Conservation (phyloP, 1,139 yeast genomes). For the Taphrina confusa region DNA sequence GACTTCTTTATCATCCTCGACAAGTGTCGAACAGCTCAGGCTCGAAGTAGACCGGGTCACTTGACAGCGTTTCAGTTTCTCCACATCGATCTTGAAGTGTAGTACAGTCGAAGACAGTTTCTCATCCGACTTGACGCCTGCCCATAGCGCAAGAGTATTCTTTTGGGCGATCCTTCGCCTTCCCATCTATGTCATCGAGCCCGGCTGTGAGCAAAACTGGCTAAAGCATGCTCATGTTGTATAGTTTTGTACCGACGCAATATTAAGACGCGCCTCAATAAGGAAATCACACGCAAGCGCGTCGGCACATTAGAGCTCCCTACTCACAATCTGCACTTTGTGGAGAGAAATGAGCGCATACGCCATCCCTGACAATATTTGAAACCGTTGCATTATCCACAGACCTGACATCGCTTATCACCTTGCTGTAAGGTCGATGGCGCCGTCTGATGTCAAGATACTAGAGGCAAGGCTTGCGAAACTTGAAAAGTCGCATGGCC, state of each 20-base stretch:
- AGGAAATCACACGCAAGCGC: no score
- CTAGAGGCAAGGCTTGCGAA: conserved; percentile 21
- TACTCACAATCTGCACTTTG: no score
- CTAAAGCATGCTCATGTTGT: no score
- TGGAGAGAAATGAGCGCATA: no score
- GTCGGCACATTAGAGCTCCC: no score
- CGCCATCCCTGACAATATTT: no score
- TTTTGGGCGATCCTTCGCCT: conserved; percentile 8
- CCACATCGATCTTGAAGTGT: conserved; percentile 4
- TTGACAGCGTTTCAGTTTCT: background rate
- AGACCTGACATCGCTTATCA: no score
- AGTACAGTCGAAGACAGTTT: background rate
- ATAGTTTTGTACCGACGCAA: no score
- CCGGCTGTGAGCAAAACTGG: no score
- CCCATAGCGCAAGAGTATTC: conserved; percentile 26
- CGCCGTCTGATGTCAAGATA: conserved; percentile 6
- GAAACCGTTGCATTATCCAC: no score
- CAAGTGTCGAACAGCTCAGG: background rate
- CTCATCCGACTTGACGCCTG: conserved; percentile 19
- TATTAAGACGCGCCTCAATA: no score
- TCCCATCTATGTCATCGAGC: conserved; percentile 4
- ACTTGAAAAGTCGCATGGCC: conserved; percentile 21
- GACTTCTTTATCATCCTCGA: background rate
- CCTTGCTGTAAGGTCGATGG: background rate
- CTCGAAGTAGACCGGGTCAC: background rate